Evolutionary conservation across 768 basidiomycete species (phyloP).

Genomic region (Mrakia blollopis): DNA sequence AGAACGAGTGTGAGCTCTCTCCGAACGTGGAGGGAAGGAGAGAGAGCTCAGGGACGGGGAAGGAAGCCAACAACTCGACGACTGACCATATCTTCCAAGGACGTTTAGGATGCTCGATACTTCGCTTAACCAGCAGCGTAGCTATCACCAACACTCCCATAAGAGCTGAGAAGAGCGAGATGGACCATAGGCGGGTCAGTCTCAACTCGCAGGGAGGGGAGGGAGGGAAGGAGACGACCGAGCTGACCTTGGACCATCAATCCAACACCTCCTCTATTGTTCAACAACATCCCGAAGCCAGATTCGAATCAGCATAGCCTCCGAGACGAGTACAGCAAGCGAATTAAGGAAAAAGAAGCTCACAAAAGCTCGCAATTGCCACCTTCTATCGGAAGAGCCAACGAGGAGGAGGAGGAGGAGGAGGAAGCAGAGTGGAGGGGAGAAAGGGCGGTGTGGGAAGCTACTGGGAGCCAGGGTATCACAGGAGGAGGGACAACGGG

Average conservation of each 20-base stretch:
- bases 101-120: conserved; percentile 29
- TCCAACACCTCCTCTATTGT: neutral
- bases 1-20: neutral
- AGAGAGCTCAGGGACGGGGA: neutral
- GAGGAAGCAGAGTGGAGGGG: neutral
- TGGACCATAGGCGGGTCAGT: no score
- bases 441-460: neutral
- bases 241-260: conserved; percentile 23
- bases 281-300: neutral
- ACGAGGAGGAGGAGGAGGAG: no score
- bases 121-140: conserved; percentile 26
- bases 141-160: conserved; percentile 27
- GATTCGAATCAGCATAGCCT: neutral
- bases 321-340: no score
- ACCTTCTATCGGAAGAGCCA: neutral
- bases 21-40: neutral
- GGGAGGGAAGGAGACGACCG: neutral
- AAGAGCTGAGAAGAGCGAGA: neutral
- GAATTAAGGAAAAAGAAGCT: neutral
- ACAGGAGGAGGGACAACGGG: neutral
- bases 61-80: neutral
- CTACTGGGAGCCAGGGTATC: neutral
- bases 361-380: conserved; percentile 14
- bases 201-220: neutral
- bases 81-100: conserved; percentile 32